A percentile compares a stretch with the other conserved stretches of the same genome.
phyloP scores from a whole-genome alignment of 345 rosid species.

The Sonneratia caseolaris region DNA sequence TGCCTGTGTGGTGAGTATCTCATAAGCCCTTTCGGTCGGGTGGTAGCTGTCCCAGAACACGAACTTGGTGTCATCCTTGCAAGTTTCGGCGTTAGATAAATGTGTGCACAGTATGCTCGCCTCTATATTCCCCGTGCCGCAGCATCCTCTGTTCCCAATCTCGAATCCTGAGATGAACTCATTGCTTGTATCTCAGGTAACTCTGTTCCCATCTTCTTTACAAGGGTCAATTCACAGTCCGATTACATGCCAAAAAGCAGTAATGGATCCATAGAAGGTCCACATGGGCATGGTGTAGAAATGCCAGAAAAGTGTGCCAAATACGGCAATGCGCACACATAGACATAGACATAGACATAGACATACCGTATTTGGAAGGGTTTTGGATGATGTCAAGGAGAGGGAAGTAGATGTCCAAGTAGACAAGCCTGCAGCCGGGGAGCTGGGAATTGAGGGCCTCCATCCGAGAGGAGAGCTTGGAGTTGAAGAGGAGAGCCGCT shows the following conservation, averaged over 20 bases:
- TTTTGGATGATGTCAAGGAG: conserved; percentile 28
- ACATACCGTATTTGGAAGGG: conserved; percentile 43
- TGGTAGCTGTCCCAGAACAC: conserved; percentile 78
- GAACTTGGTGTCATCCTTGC: conserved; percentile 40
- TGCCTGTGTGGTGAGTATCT: conserved; percentile 3
- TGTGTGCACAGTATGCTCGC: conserved; percentile 36
- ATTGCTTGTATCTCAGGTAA: background rate
- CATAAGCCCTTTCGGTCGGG: conserved; percentile 50
- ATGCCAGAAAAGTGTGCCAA: background rate
- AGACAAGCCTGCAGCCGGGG: conserved; percentile 24
- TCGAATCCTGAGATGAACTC: conserved; percentile 38
- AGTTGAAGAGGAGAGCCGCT: conserved; percentile 45
- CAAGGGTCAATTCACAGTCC: too few relatives aligned
- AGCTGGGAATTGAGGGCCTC: conserved; percentile 19
- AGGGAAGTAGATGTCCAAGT: conserved; percentile 30
- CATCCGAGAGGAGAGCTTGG: conserved; percentile 31
- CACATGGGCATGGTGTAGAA: background rate
- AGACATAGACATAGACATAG: background rate
- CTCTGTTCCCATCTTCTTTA: too few relatives aligned
- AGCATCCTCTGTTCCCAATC: conserved; percentile 46
- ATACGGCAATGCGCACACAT: background rate
- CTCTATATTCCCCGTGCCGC: conserved; percentile 62
- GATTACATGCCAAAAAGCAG: too few relatives aligned
- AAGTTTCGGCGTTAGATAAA: conserved; percentile 15
- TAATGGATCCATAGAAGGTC: too few relatives aligned